Evolutionary conservation across 208 protist genomes (phyloP), one percentile per base, ranked within the genome.

Genomic region (Perkinsela sp.): DNA sequence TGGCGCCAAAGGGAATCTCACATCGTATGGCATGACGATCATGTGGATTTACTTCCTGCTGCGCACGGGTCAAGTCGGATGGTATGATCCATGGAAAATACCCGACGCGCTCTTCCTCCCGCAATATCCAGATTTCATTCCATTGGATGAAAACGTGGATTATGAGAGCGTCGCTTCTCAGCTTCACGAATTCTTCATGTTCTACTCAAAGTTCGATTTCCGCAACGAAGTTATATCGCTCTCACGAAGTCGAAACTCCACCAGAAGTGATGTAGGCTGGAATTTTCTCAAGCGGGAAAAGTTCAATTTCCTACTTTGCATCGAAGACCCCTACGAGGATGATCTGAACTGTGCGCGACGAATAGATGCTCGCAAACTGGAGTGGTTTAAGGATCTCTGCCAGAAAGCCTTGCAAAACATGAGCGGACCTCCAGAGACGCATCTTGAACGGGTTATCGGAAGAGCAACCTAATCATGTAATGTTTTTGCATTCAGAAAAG

Each of bases 111-210:
- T 80, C 0, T 83, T 89, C 71, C 77, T 90, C 30, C 85, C 85
- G 13, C 76, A 83, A 6, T 90, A 84, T 72, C 85, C 85, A 0
- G 83, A 90, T 67, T 90, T 77, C 73, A 85, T 77, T 2, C 82
- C 83, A 0, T 73, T 90, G 16, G 28, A 15, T 6, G 78, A 82
- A 67, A 57, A 57, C 22, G 86, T 81, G 73, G 83, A 90, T 66
- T 77, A 81, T 0, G 79, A 72, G 31, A 77, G 77, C 69, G 73
- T 90, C 30, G 85, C 76, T 22, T 70, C 68, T 48, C 71, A 86
- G 29, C 30, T 90, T n/a, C 80, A 90, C 74, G 83, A 83, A 40
- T 90, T 90, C 48, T 90, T 90, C 72, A 80, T 79, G 57, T 90
- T 83, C 72, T 90, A 90, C 74, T 78, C 78, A 28, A 57, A 6